Percentiles rank a stretch among this genome's conserved stretches.
Conservation (phyloP, 2,329 filamentous ascomycete genomes). For the Blumeria hordei region DNA sequence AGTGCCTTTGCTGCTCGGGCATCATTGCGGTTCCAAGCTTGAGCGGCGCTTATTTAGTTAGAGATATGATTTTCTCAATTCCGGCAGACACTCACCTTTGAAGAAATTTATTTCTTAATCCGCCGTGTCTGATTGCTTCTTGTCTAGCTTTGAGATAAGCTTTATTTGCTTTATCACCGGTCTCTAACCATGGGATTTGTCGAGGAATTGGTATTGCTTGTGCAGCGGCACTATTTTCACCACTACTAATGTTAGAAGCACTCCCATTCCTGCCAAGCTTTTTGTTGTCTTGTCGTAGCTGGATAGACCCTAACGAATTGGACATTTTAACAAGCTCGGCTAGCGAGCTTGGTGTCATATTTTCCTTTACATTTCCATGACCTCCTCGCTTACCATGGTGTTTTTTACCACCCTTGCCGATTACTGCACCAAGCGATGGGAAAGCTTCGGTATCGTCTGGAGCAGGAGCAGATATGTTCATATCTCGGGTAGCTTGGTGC, state of each 20-base stretch:
- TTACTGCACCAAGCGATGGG: conserved; percentile 58
- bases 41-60: conserved; percentile 44
- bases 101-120: conserved; percentile 85
- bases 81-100: conserved; percentile 40
- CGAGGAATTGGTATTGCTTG: conserved; percentile 70
- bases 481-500: conserved; percentile 35
- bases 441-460: conserved; percentile 93
- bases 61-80: not conserved
- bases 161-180: conserved; percentile 72
- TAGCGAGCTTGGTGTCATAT: conserved; percentile 46
- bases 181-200: conserved; percentile 91
- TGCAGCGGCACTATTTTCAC: conserved; percentile 59
- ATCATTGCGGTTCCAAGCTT: conserved; percentile 97
- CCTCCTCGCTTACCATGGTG: conserved; percentile 80
- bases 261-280: conserved; percentile 39
- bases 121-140: conserved; percentile 93
- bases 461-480: conserved; percentile 39
- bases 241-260: conserved; percentile 35
- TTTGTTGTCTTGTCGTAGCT: conserved; percentile 33
- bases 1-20: conserved; percentile 87
- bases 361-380: conserved; percentile 50
- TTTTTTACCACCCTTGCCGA: conserved; percentile 60
- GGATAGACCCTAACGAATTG: conserved; percentile 49
- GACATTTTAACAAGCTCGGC: conserved; percentile 93
- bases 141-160: conserved; percentile 85